phyloP scores from a whole-genome alignment of 2,329 filamentous ascomycete genomes.

The Neofusicoccum umdonicola region DNA sequence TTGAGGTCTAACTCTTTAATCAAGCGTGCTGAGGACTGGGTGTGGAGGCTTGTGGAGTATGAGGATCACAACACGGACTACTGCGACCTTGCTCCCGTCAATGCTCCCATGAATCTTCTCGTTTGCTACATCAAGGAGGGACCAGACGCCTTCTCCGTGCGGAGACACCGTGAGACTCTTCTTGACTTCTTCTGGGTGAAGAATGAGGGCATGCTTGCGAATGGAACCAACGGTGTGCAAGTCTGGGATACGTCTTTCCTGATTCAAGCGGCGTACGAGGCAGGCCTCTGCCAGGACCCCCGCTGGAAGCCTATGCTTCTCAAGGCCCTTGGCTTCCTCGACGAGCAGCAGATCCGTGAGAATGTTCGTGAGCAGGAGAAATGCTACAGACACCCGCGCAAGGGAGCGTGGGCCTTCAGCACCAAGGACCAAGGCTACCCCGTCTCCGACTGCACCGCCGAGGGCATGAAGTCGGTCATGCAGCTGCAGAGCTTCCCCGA shows the following conservation, averaged over 20 bases:
- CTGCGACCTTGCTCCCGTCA: constrained; percentile 83
- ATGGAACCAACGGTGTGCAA: constrained; percentile 97
- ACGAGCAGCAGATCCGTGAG: constrained; percentile 86
- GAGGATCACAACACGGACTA: constrained; percentile 94
- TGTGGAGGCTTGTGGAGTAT: constrained; percentile 78
- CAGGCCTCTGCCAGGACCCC: constrained; percentile 72
- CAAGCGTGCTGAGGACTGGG: constrained; percentile 74
- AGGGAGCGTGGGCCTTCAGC: constrained; percentile 95
- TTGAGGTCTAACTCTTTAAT: constrained; percentile 66
- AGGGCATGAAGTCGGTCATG: constrained; percentile 83
- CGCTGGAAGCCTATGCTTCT: constrained; percentile 80
- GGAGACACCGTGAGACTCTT: constrained; percentile 74
- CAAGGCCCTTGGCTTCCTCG: constrained; percentile 80
- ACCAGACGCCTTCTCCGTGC: constrained; percentile 67
- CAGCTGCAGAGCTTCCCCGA: constrained; percentile 75
- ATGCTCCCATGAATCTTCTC: constrained; percentile 84
- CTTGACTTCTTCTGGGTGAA: constrained; percentile 92
- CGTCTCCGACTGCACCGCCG: constrained; percentile 90
- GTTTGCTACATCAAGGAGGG: constrained; percentile 83
- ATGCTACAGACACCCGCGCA: constrained; percentile 86
- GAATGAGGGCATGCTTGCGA: constrained; percentile 85
- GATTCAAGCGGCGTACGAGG: constrained; percentile 77
- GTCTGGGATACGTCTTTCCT: constrained; percentile 93
- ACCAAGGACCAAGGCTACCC: constrained; percentile 90
- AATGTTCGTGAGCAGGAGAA: constrained; percentile 72